Base-by-base conservation (phyloP, 2,329 filamentous ascomycete genomes). In the Pseudogymnoascus pannorum region DNA sequence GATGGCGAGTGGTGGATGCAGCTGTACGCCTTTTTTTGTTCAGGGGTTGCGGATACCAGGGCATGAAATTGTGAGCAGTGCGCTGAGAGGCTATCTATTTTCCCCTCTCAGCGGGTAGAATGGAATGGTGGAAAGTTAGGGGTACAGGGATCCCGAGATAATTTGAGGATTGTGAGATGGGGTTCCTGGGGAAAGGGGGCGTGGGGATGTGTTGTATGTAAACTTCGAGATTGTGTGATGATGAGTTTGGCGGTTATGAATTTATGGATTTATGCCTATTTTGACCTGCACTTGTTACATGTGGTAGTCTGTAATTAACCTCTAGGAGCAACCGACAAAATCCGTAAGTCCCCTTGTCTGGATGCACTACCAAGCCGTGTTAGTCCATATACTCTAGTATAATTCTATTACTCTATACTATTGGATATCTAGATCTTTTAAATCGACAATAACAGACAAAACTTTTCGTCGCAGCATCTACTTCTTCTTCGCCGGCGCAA, bases 401-500 rank as follows among this genome's bases (percentile, higher is more conserved):
- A 33, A 31, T 20, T 54, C 44, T 54, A 54, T 31, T 54, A 54
- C 18, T 54, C 48, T 54, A 31, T 51, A 54, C 48, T 18, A 54
- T 31, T 54, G 48, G 48, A 54, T 54, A 31, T 54, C 44, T 54
- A 54, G 44, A 18, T 31, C 9, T 31, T 31, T 31, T 7, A 33
- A 54, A 33, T 54, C 26, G 11, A 14, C 26, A 48, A 48, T 14
- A 54, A 20, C 48, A 31, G 24, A 58, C 58, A 16, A 38, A 29
- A 24, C 60, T 68, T 54, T 33, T 33, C n/a, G 2, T 0, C 12
- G 31, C 26, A 33, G 24, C 24, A 2, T 20, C 40, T 54, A 54
- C 48, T 54, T 54, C 57, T 58, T 58, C 57, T 58, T 58, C 57
- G 31, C 8, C n/a, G 57, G 57, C 36, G 57, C 57, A 58, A 58